These are phyloP conservation scores for Sclerotinia minor DNA, from an alignment of 2,329 filamentous ascomycete species.

Conservation along the genomic window DNA sequence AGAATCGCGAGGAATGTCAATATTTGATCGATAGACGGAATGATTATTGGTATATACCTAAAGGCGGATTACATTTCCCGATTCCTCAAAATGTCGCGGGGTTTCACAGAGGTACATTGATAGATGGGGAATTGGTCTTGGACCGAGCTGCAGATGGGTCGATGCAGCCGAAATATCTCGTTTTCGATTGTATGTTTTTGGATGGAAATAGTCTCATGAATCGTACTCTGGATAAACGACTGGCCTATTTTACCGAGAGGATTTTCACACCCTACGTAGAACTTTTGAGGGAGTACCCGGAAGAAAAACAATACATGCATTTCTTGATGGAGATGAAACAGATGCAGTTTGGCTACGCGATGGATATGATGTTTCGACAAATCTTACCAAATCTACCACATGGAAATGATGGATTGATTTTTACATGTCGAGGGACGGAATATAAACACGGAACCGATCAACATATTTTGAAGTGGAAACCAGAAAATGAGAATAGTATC, in stretches of 20 bases:
- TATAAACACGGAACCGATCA: constrained; percentile 90
- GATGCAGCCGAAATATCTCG: constrained; percentile 75
- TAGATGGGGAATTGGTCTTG: constrained; percentile 92
- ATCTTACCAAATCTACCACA: constrained; percentile 82
- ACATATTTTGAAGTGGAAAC: constrained; percentile 98
- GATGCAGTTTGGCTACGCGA: constrained; percentile 85
- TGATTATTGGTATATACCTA: constrained; percentile 85
- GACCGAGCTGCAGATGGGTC: constrained; percentile 71
- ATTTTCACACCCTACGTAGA: constrained; percentile 71
- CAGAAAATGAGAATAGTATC: constrained; percentile 89
- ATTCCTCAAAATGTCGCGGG: constrained; percentile 60
- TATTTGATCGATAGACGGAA: constrained; percentile 98
- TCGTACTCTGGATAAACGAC: constrained; percentile 80
- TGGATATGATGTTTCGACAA: constrained; percentile 88
- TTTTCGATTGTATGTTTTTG: constrained; percentile 89
- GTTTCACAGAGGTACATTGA: constrained; percentile 78
- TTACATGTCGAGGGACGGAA: constrained; percentile 85
- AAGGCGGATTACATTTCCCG: constrained; percentile 75
- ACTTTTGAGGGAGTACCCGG: constrained; percentile 64
- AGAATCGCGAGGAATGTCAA: constrained; percentile 65
- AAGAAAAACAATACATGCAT: constrained; percentile 68
- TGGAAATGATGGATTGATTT: constrained; percentile 95
- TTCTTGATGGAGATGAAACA: constrained; percentile 86
- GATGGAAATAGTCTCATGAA: constrained; percentile 75
- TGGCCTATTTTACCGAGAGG: constrained; percentile 80